These are phyloP conservation scores for Xerocomellus dryophilus DNA, from an alignment of 768 basidiomycete species.

Conservation along the genomic window DNA sequence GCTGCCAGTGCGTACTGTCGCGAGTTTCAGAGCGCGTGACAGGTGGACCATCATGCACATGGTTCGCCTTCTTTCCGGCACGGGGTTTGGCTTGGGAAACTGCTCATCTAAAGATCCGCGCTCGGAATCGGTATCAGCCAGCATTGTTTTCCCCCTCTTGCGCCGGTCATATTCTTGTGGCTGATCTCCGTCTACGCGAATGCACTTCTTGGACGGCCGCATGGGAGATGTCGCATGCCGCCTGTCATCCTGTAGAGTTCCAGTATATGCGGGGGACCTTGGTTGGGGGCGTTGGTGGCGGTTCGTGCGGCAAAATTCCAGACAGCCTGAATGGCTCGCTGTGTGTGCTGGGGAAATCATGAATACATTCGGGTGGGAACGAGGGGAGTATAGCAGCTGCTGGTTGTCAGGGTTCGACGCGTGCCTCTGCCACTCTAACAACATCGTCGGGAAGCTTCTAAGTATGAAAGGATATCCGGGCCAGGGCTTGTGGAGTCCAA, in stretches of 20 bases:
- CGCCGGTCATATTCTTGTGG: conserved; percentile 19
- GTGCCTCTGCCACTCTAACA: conserved; percentile 8
- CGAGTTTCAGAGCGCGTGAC: conserved; percentile 6
- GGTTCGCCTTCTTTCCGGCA: neutral
- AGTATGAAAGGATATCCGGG: conserved; percentile 10
- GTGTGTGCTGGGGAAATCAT: neutral
- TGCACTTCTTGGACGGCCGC: conserved; percentile 48
- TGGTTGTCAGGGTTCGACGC: conserved; percentile 4
- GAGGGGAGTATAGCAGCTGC: neutral
- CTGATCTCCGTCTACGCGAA: conserved; percentile 29
- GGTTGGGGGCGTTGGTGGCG: conserved; percentile 1
- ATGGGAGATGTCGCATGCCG: conserved; percentile 36
- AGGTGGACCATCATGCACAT: conserved; percentile 1
- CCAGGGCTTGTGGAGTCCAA: conserved; percentile 29
- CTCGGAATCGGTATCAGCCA: conserved; percentile 6
- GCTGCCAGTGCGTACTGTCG: conserved; percentile 1
- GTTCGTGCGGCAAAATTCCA: conserved; percentile 47
- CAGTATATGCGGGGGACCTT: conserved; percentile 10
- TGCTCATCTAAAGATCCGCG: conserved; percentile 19
- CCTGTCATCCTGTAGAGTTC: conserved; percentile 17
- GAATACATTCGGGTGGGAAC: neutral
- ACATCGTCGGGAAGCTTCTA: conserved; percentile 8
- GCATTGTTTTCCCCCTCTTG: conserved; percentile 33
- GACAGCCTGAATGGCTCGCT: conserved; percentile 42
- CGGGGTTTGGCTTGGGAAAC: conserved; percentile 5